These are phyloP conservation scores for Cyberlindnera suaveolens DNA, from an alignment of 805 yeast genomes.

Conservation along the genomic window DNA sequence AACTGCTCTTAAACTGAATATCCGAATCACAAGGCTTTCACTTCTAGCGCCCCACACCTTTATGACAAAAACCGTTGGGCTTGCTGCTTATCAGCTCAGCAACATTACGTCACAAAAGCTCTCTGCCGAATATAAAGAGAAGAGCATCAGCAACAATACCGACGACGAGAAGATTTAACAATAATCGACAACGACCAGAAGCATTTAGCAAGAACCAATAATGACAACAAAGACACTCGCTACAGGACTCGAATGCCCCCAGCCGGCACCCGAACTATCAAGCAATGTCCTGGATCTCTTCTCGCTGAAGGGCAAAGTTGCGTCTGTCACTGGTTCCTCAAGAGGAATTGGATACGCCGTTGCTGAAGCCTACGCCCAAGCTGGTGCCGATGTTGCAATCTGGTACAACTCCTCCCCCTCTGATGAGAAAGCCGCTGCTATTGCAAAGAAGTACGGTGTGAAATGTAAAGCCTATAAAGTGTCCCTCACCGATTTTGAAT, in stretches of 20 bases:
- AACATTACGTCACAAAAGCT: neutral
- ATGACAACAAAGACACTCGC: slow-evolving; percentile 17
- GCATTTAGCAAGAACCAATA: neutral
- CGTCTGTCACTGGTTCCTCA: slow-evolving; percentile 79
- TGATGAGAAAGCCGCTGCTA: slow-evolving; percentile 40
- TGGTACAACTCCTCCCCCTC: slow-evolving; percentile 26
- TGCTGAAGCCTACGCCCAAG: slow-evolving; percentile 81
- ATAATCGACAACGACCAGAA: neutral
- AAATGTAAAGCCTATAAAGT: slow-evolving; percentile 50
- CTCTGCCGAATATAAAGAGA: neutral
- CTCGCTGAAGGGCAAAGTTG: slow-evolving; percentile 78
- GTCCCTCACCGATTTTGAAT: slow-evolving; percentile 25
- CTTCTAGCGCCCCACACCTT: no score
- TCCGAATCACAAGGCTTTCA: no score
- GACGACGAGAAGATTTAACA: neutral
- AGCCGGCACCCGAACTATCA: slow-evolving; percentile 44
- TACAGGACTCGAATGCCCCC: slow-evolving; percentile 32
- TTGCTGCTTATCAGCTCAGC: neutral
- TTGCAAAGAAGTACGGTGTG: slow-evolving; percentile 56
- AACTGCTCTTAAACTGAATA: no score
- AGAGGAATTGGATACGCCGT: slow-evolving; percentile 80
- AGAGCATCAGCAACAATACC: neutral
- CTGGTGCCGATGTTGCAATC: slow-evolving; percentile 77
- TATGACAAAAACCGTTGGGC: no score
- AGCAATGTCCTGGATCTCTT: slow-evolving; percentile 58